Conservation (phyloP, 352 stramenopile genomes). For the Pythium sp. region DNA sequence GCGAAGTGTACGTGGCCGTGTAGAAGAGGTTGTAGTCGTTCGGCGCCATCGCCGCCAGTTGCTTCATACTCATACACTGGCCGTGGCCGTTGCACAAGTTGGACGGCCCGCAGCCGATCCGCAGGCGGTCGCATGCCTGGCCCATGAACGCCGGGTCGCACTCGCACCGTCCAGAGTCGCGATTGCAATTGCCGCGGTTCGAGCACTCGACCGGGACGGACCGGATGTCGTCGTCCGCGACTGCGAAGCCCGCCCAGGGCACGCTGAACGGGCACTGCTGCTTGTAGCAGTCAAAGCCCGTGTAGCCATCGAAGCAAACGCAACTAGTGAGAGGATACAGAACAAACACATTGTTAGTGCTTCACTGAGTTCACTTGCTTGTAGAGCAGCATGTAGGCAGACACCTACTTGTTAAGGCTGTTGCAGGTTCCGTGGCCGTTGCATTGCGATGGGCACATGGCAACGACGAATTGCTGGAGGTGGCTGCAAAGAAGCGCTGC, state of each 20-base stretch:
- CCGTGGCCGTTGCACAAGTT: slow-evolving; percentile 87
- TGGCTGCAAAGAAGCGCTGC: slow-evolving; percentile 12
- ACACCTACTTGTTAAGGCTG: slow-evolving; percentile 48
- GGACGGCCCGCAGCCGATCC: slow-evolving; percentile 55
- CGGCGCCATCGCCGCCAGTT: slow-evolving; percentile 30
- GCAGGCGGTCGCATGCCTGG: slow-evolving; percentile 54
- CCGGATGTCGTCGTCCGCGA: slow-evolving; percentile 38
- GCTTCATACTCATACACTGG: slow-evolving; percentile 77
- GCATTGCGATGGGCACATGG: slow-evolving; percentile 59
- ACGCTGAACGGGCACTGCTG: slow-evolving; percentile 68
- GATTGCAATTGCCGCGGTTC: slow-evolving; percentile 77
- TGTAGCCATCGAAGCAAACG: slow-evolving; percentile 81
- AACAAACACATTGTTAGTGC: not conserved
- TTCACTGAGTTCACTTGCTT: too few relatives aligned
- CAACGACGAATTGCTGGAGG: not conserved
- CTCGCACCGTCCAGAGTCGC: slow-evolving; percentile 63
- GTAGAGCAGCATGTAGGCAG: too few relatives aligned
- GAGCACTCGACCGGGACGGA: slow-evolving; percentile 55
- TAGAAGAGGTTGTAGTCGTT: slow-evolving; percentile 71
- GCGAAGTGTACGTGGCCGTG: slow-evolving; percentile 45
- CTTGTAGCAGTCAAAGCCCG: slow-evolving; percentile 83
- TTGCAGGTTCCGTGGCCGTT: slow-evolving; percentile 60
- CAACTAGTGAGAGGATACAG: slow-evolving; percentile 44
- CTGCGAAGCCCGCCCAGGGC: slow-evolving; percentile 59
- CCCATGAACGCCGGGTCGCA: slow-evolving; percentile 80